Evolutionary conservation across 495 filamentous ascomycete species (phyloP).

Genomic region (Daldinia grandis): DNA sequence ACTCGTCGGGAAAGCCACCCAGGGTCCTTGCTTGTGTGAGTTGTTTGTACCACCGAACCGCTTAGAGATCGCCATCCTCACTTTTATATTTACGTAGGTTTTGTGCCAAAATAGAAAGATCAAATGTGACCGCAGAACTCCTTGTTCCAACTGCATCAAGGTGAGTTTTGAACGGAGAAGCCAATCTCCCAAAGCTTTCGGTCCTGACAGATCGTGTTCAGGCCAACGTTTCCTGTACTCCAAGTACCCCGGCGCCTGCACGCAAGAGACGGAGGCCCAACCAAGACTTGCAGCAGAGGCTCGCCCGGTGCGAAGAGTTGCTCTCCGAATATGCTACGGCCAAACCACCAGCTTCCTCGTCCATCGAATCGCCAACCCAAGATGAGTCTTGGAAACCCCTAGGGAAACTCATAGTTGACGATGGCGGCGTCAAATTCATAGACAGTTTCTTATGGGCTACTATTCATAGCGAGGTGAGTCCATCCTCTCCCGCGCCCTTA

Average conservation of each 20-base stretch:
- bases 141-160: conserved; percentile 68
- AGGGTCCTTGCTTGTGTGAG: conserved; percentile 42
- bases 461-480: conserved; percentile 56
- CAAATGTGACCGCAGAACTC: conserved; percentile 73
- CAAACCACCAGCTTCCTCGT: conserved; percentile 43
- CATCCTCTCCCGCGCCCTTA: neutral
- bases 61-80: conserved; percentile 6
- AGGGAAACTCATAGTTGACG: conserved; percentile 56
- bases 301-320: conserved; percentile 59
- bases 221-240: conserved; percentile 57
- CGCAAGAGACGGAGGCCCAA: conserved; percentile 58
- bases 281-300: conserved; percentile 58
- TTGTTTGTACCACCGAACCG: conserved; percentile 4
- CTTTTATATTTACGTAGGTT: conserved; percentile 48
- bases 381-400: conserved; percentile 51
- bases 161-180: conserved; percentile 23
- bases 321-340: conserved; percentile 56
- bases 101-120: conserved; percentile 73
- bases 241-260: conserved; percentile 58
- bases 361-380: conserved; percentile 23
- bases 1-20: conserved; percentile 37
- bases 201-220: conserved; percentile 21
- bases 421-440: conserved; percentile 56
- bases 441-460: conserved; percentile 53
- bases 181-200: neutral